These are phyloP conservation scores for Apiospora pterosperma DNA, from an alignment of 2,329 filamentous ascomycete genomes.

Conservation along the genomic window DNA sequence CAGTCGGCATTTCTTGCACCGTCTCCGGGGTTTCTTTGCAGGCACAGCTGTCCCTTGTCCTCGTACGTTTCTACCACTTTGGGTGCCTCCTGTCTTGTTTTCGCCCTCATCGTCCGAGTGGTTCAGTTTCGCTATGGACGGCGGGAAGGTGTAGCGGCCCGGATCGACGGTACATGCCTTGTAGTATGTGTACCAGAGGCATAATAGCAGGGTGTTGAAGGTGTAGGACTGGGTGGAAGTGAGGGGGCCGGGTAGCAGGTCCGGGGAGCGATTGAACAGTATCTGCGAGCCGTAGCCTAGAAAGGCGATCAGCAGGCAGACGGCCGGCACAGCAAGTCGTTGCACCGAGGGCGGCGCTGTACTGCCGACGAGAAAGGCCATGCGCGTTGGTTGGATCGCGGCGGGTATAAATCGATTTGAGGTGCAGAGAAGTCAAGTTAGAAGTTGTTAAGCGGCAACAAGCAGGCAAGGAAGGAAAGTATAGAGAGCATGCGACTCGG, in stretches of 20 bases:
- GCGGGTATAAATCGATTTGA: not conserved
- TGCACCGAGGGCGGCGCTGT: constrained; percentile 34
- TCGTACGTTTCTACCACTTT: constrained; percentile 3
- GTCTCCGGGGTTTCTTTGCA: constrained; percentile 4
- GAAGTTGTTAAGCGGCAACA: not conserved
- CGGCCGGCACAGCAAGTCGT: constrained; percentile 64
- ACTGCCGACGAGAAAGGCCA: constrained; percentile 26
- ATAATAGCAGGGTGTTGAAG: constrained; percentile 64
- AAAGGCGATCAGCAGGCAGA: constrained; percentile 63
- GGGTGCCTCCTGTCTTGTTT: constrained; percentile 12
- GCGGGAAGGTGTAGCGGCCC: constrained; percentile 48
- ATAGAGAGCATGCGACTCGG: not conserved
- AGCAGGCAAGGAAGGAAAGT: no score
- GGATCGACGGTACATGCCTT: constrained; percentile 55
- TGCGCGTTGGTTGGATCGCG: not conserved
- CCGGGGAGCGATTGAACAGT: constrained; percentile 59
- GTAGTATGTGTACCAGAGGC: constrained; percentile 69
- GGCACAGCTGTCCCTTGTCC: constrained; percentile 8
- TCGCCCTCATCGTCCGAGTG: constrained; percentile 17
- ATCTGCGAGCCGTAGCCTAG: constrained; percentile 70
- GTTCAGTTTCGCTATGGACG: constrained; percentile 9
- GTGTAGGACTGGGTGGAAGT: constrained; percentile 51
- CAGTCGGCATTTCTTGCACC: constrained; percentile 64
- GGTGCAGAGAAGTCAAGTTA: not conserved
- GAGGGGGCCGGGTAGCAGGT: constrained; percentile 59